phyloP scores from a whole-genome alignment of 148 eudicot species.

The Simmondsia chinensis region DNA sequence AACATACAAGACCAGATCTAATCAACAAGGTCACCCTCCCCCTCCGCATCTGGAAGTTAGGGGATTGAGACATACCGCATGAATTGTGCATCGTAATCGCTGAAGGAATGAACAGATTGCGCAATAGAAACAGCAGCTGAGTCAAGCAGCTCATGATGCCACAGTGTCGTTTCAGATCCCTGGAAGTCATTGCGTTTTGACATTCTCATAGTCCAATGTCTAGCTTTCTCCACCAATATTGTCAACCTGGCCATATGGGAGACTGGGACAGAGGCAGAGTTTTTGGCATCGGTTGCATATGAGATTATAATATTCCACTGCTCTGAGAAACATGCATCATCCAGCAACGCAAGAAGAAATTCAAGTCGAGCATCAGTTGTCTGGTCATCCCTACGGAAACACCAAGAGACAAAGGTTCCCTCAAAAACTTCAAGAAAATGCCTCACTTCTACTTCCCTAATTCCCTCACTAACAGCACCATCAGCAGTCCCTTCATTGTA shows the following conservation, averaged over 20 bases:
- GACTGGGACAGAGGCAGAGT: slow-evolving; percentile 9
- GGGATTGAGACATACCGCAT: slow-evolving; percentile 36
- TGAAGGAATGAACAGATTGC: slow-evolving; percentile 22
- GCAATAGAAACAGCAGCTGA: slow-evolving; percentile 47
- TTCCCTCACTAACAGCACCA: slow-evolving; percentile 12
- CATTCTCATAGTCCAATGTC: slow-evolving; percentile 28
- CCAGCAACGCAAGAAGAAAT: slow-evolving; percentile 70
- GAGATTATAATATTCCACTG: slow-evolving; percentile 68
- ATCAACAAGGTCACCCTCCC: no score
- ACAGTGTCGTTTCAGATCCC: slow-evolving; percentile 23
- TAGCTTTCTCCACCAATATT: slow-evolving; percentile 52
- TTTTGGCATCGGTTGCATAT: slow-evolving; percentile 28
- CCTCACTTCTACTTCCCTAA: slow-evolving; percentile 18
- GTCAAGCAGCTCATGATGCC: slow-evolving; percentile 76
- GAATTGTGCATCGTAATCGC: slow-evolving; percentile 38
- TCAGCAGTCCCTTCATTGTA: slow-evolving; percentile 12
- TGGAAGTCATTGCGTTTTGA: slow-evolving; percentile 1
- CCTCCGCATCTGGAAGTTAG: no score
- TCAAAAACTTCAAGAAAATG: slow-evolving; percentile 57
- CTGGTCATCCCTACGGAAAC: slow-evolving; percentile 40
- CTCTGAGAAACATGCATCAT: slow-evolving; percentile 51
- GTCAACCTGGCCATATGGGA: slow-evolving; percentile 34
- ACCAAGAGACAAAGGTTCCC: slow-evolving; percentile 68
- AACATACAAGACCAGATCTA: no score
- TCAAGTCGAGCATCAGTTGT: slow-evolving; percentile 52